These are phyloP conservation scores for Grosmannia clavigera DNA, from an alignment of 2,329 filamentous ascomycete genomes.

Conservation along the genomic window DNA sequence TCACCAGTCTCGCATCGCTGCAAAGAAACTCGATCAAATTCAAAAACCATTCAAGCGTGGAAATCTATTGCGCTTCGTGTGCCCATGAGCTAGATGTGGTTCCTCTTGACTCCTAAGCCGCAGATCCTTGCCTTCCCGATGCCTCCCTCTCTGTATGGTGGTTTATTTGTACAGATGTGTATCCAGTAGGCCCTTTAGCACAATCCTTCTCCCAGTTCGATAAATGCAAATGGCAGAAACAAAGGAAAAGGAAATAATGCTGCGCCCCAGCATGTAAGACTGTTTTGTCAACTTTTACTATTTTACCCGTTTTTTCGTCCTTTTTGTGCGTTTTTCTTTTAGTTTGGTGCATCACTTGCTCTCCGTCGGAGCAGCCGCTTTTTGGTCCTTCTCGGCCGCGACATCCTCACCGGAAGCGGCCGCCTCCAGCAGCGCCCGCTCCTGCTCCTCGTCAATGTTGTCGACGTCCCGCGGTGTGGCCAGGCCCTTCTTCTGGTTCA, in stretches of 20 bases:
- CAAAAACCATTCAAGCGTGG: background rate
- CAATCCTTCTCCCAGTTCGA: background rate
- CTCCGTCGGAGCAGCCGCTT: constrained; percentile 23
- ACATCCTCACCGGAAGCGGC: constrained; percentile 28
- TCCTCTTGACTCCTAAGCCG: background rate
- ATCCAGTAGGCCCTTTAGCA: background rate
- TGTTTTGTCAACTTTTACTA: constrained; percentile 2
- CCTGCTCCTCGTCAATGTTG: constrained; percentile 72
- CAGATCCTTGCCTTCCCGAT: background rate
- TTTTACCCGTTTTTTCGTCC: background rate
- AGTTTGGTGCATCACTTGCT: background rate
- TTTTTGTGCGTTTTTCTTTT: background rate
- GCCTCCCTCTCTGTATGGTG: background rate
- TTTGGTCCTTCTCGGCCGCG: constrained; percentile 33
- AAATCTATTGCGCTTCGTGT: background rate
- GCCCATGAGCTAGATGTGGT: background rate
- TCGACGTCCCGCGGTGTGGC: constrained; percentile 73
- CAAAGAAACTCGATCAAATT: background rate
- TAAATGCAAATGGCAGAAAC: background rate
- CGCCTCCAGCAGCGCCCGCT: constrained; percentile 20
- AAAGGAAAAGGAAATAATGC: background rate
- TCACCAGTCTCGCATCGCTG: no score
- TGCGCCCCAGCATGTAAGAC: background rate
- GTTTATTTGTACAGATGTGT: background rate
- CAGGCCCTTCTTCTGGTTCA: constrained; percentile 62